Evolutionary conservation across 2,329 filamentous ascomycete species (phyloP), one percentile per base, ranked within the genome.

Genomic region (Capronia epimyces): DNA sequence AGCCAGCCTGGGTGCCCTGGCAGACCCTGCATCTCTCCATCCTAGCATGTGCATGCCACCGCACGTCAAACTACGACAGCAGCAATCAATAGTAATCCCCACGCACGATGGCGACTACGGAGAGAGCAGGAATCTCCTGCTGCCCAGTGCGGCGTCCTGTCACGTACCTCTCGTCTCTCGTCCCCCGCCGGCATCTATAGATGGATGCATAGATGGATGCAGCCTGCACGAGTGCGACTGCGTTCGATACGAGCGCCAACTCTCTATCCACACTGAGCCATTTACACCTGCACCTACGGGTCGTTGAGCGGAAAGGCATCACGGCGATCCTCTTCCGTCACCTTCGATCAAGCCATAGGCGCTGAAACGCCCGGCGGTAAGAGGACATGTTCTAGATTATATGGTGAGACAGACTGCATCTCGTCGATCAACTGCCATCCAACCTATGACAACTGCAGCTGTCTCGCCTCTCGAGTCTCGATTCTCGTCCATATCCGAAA

Each of bases 381-480:
- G 50, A 53, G 54, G 47, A 43, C 39, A 51, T 53, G 54, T 53
- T 53, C 50, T 51, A 42, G 54, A 56, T 24, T 31, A 13, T 24
- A 55, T 40, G 45, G 47, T 47, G 42, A 49, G 29, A 37, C 32
- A 20, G 45, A 16, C 12, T 46, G 46, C 41, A 45, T 45, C 16
- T 39, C 32, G 37, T 47, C 13, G 46, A 53, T 53, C 46, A 48
- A 24, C 16, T 43, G 32, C 48, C 50, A 56, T 56, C 53, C 32
- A 34, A 50, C 31, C 24, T 16, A 4, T 45, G 25, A 18, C 16
- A 21, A 7, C 7, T 21, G 20, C 36, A 6, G 4, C 3, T 9
- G 20, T 13, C 3, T 18, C 13, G 13, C 20, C 5, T 20, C 36
- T 39, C 36, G 16, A 39, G 15, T 21, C 16, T 20, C 15, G 15